phyloP scores from a whole-genome alignment of 2,329 filamentous ascomycete species.

The Fusarium siculi region DNA sequence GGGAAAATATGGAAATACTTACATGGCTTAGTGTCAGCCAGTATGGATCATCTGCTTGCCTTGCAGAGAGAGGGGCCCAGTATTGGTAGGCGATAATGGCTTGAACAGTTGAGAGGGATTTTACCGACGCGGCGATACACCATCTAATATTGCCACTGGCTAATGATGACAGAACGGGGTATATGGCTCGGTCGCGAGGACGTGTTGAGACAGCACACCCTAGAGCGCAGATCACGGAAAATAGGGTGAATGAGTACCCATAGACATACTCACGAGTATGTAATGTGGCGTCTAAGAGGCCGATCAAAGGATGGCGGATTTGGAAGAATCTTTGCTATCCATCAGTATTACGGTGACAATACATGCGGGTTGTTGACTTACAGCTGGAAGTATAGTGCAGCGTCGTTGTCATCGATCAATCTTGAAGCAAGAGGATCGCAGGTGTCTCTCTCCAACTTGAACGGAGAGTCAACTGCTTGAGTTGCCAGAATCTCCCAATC shows the following conservation, averaged over 20 bases:
- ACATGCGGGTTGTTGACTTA: rapidly evolving
- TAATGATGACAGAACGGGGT: background rate
- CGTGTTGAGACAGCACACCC: conserved; percentile 10
- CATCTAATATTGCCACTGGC: conserved; percentile 7
- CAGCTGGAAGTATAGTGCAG: conserved; percentile 16
- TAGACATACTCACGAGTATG: conserved; percentile 18
- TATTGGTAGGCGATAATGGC: conserved; percentile 16
- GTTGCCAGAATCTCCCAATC: conserved; percentile 10
- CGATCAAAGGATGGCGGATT: conserved; percentile 7
- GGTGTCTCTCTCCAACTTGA: conserved; percentile 13
- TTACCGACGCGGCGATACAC: conserved; percentile 6
- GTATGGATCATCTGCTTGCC: conserved; percentile 8
- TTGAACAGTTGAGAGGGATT: conserved; percentile 6
- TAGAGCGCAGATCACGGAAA: conserved; percentile 9
- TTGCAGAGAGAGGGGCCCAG: conserved; percentile 1
- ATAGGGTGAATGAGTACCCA: conserved; percentile 7
- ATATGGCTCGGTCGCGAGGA: conserved; percentile 12
- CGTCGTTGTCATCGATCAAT: conserved; percentile 5
- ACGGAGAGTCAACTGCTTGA: conserved; percentile 9
- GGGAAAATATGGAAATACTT: rapidly evolving
- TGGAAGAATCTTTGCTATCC: background rate
- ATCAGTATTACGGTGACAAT: rapidly evolving
- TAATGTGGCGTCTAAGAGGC: conserved; percentile 3
- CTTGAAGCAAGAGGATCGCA: conserved; percentile 15
- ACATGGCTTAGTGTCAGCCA: conserved; percentile 5